Conservation (phyloP, 345 rosid species). For the Lepidium didymum region DNA sequence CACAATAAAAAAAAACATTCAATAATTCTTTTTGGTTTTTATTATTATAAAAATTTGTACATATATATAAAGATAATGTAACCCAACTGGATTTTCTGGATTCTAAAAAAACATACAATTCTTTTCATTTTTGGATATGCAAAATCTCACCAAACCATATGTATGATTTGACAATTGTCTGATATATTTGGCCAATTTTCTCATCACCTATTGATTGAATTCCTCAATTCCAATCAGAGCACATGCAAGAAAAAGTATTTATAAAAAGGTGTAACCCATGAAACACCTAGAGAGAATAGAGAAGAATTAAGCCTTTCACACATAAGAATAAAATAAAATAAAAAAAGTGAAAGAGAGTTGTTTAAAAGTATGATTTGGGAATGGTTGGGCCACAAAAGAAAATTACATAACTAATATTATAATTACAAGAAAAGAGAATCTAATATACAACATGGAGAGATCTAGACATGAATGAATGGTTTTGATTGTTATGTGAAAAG, state of each 20-base stretch:
- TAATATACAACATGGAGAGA: neutral
- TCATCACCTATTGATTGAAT: constrained; percentile 6
- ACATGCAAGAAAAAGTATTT: constrained; percentile 21
- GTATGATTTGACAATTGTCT: neutral
- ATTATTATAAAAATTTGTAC: neutral
- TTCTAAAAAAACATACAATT: neutral
- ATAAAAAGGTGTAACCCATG: constrained; percentile 20
- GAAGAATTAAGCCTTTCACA: constrained; percentile 23
- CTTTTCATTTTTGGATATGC: neutral
- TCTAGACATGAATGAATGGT: constrained; percentile 7
- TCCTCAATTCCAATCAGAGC: neutral
- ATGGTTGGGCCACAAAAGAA: neutral
- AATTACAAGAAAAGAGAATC: neutral
- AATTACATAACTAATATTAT: neutral
- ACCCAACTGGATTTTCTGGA: constrained; percentile 16
- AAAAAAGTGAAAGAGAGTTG: constrained; percentile 24
- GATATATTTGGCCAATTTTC: neutral
- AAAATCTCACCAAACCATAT: constrained; percentile 20
- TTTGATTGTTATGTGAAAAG: constrained; percentile 6
- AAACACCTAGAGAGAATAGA: constrained; percentile 28
- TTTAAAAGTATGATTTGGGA: constrained; percentile 26
- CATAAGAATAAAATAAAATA: neutral
- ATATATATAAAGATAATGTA: constrained; percentile 5
- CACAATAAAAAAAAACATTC: constrained; percentile 18
- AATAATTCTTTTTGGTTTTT: constrained; percentile 15